Evolutionary conservation across 2,329 filamentous ascomycete species (phyloP).

Genomic region (Remersonia thermophila): DNA sequence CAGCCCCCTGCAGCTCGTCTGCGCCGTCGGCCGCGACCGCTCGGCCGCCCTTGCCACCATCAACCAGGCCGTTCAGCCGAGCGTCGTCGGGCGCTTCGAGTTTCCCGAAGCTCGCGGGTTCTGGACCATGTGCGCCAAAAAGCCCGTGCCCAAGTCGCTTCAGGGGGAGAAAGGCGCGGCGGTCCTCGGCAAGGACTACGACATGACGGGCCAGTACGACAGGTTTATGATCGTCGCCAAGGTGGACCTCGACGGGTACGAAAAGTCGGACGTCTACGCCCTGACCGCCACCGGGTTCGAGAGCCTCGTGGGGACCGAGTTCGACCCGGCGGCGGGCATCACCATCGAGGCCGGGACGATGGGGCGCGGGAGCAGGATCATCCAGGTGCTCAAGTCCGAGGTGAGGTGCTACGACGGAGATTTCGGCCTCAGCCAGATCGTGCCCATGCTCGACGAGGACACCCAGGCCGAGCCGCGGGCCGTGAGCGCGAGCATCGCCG

Average conservation of each 20-base stretch:
- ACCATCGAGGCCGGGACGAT: conserved; percentile 80
- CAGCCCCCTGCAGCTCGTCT: conserved; percentile 47
- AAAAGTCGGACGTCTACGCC: conserved; percentile 67
- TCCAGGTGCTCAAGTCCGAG: conserved; percentile 79
- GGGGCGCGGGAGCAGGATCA: conserved; percentile 65
- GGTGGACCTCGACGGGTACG: conserved; percentile 52
- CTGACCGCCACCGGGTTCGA: conserved; percentile 64
- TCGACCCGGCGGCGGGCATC: conserved; percentile 76
- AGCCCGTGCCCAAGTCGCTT: conserved; percentile 49
- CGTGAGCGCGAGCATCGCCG: conserved; percentile 68
- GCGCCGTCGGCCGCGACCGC: conserved; percentile 50
- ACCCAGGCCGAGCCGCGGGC: conserved; percentile 70
- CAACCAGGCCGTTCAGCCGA: conserved; percentile 65
- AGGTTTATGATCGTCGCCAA: conserved; percentile 77
- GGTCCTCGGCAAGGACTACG: conserved; percentile 42
- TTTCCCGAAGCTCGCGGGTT: conserved; percentile 63
- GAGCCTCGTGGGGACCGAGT: conserved; percentile 70
- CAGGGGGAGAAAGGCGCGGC: conserved; percentile 38
- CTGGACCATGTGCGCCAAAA: conserved; percentile 68
- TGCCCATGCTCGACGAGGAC: conserved; percentile 86
- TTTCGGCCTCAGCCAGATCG: conserved; percentile 77
- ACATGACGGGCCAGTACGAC: conserved; percentile 52
- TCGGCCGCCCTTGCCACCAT: conserved; percentile 63
- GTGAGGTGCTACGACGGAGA: conserved; percentile 85
- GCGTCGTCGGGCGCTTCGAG: conserved; percentile 55